Evolutionary conservation across 2,329 filamentous ascomycete species (phyloP), one percentile per base, ranked within the genome.

Genomic region (Sporothrix inflata): DNA sequence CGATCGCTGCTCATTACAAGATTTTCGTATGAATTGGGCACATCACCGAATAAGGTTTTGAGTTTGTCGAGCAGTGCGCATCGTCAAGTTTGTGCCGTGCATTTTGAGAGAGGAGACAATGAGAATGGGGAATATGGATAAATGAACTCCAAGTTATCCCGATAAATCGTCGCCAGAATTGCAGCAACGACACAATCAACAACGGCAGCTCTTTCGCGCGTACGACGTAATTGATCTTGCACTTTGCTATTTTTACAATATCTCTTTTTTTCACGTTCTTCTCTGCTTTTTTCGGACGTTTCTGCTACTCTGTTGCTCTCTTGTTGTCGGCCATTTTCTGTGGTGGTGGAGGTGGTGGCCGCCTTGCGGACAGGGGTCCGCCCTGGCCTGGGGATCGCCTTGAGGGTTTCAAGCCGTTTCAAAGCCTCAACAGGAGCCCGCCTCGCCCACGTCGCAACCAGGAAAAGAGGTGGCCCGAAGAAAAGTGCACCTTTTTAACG

Each of bases 361-460:
- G 21, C 27, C 65, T 21, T n/a, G 24, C 8, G 16, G 65, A 67
- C 65, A 67, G 53, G 70, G 69, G 70, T 53, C 61, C 9, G 42
- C 21, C 40, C 69, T 57, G 47, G 61, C 60, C 42, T 66, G 61
- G 51, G 60, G 71, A 70, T 49, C 71, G 47, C 21, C 47, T 53
- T 49, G 40, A 45, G 34, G 21, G 71, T 74, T 74, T 73, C 71
- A 74, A 30, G 71, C 73, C 42, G 73, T 74, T 74, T 74, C 73
- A 74, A 49, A 69, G 27, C 19, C 30, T 61, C 27, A 47, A 40
- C 38, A 38, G 57, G 63, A 47, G 60, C 60, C n/a, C 30, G 5
- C 60, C 7, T 19, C 30, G 57, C 30, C 55, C 47, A 38, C 61
- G 14, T 16, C 14, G 24, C 40, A 67, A 67, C 42, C 65, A 38